These are phyloP conservation scores for Chaetomium olivaceum DNA, from an alignment of 2,329 filamentous ascomycete species.

Conservation along the genomic window DNA sequence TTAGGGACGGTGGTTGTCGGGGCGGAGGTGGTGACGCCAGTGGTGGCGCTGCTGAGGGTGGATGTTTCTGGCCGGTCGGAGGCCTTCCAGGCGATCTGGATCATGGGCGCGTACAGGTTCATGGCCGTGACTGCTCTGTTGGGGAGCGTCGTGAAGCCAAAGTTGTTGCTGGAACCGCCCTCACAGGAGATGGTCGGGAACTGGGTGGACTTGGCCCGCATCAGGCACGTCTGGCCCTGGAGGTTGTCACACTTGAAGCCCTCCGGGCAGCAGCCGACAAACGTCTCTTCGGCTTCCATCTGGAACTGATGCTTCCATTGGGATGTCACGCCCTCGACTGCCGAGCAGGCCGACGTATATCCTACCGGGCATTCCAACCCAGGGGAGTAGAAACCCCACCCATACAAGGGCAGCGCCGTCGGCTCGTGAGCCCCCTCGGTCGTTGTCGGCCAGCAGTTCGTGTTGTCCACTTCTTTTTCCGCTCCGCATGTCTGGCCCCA, in stretches of 20 bases:
- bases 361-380: slow-evolving; percentile 39
- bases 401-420: slow-evolving; percentile 29
- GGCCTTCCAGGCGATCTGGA: slow-evolving; percentile 28
- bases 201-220: background rate
- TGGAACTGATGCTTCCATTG: slow-evolving; percentile 25
- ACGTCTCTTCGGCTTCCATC: slow-evolving; percentile 26
- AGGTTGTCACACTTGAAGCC: slow-evolving; percentile 27
- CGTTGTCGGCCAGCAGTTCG: slow-evolving; percentile 37
- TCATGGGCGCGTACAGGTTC: slow-evolving; percentile 29
- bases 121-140: background rate
- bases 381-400: slow-evolving; percentile 43
- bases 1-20: background rate
- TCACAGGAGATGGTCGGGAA: slow-evolving; percentile 21
- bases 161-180: slow-evolving; percentile 8
- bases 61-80: slow-evolving; percentile 17
- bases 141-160: slow-evolving; percentile 23
- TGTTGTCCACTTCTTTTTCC: slow-evolving; percentile 31
- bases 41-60: background rate
- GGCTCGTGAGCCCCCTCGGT: slow-evolving; percentile 22
- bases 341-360: slow-evolving; percentile 38
- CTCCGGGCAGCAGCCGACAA: slow-evolving; percentile 29
- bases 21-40: background rate
- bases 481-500: slow-evolving; percentile 33
- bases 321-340: slow-evolving; percentile 29
- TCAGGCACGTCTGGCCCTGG: slow-evolving; percentile 27